A percentile compares a stretch with the other conserved stretches of the same genome.
phyloP scores from a whole-genome alignment of 1,284 basidiomycete species.

The Puccinia hordei region DNA sequence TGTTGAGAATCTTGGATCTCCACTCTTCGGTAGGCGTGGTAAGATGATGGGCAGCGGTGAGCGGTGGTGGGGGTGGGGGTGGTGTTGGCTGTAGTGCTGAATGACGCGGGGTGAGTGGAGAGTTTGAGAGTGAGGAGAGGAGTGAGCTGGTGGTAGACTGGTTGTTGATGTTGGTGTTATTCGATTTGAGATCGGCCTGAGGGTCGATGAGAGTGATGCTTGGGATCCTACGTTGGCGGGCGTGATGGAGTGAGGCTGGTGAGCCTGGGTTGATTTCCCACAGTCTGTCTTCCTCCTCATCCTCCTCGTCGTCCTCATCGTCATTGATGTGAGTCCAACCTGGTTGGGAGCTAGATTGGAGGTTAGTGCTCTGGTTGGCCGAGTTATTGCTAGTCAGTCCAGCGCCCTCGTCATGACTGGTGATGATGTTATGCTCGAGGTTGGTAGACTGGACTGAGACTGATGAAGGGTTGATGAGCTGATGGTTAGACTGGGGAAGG shows the following conservation, averaged over 20 bases:
- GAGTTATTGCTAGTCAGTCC: too few species aligned
- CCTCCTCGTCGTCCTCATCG: slow-evolving; percentile 15
- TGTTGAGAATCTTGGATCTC: slow-evolving; percentile 37
- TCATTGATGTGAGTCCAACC: not conserved
- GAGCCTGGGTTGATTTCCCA: slow-evolving; percentile 12
- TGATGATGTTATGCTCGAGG: too few species aligned
- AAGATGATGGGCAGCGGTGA: slow-evolving; percentile 3
- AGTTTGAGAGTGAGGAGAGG: not conserved
- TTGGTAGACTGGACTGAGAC: too few species aligned
- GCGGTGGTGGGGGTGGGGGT: not conserved
- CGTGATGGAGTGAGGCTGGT: not conserved
- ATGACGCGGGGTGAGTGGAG: not conserved
- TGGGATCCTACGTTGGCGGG: not conserved
- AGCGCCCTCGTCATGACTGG: too few species aligned
- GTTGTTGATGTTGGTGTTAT: not conserved
- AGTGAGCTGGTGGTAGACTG: not conserved
- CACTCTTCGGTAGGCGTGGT: slow-evolving; percentile 42
- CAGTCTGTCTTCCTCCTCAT: not conserved
- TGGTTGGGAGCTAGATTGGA: not conserved
- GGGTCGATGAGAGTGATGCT: slow-evolving; percentile 27
- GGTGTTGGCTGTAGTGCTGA: not conserved
- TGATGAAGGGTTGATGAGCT: too few species aligned
- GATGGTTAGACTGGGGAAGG: too few species aligned
- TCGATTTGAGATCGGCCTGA: not conserved
- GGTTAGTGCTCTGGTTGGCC: not conserved